Percentiles rank a stretch among this genome's conserved stretches.
These are phyloP conservation scores for Exserohilum turcica DNA, from an alignment of 2,329 filamentous ascomycete species.

Conservation along the genomic window DNA sequence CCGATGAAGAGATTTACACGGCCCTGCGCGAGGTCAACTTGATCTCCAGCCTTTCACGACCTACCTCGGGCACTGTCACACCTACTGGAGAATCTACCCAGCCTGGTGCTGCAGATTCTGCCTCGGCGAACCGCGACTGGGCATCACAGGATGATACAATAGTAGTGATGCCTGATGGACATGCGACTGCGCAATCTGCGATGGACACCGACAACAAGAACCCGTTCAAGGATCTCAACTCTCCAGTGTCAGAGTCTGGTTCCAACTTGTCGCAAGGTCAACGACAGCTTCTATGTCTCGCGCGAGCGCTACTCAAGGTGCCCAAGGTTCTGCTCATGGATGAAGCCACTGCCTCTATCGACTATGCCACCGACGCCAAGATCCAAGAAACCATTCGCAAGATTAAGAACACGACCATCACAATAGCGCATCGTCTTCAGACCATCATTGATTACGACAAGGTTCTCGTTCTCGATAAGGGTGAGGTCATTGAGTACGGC, in stretches of 20 bases:
- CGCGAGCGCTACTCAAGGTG: conserved; percentile 86
- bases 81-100: conserved; percentile 25
- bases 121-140: conserved; percentile 40
- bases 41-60: conserved; percentile 60
- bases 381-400: conserved; percentile 97
- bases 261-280: conserved; percentile 96
- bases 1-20: conserved; percentile 86
- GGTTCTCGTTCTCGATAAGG: conserved; percentile 91
- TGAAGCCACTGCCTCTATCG: conserved; percentile 95
- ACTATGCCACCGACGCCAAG: conserved; percentile 93
- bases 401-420: conserved; percentile 88
- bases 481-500: conserved; percentile 84
- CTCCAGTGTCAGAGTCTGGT: conserved; percentile 84
- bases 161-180: conserved; percentile 38
- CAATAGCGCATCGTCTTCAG: conserved; percentile 92
- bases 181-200: conserved; percentile 29
- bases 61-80: conserved; percentile 35
- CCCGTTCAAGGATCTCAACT: conserved; percentile 85
- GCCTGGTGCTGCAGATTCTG: conserved; percentile 36
- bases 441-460: conserved; percentile 99
- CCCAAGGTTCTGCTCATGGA: conserved; percentile 98
- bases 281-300: conserved; percentile 90
- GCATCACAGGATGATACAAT: conserved; percentile 36
- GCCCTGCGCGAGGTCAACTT: conserved; percentile 88
- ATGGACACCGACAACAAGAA: conserved; percentile 81